Conservation (phyloP, 352 stramenopile genomes). For the Phytopythium aichiense region DNA sequence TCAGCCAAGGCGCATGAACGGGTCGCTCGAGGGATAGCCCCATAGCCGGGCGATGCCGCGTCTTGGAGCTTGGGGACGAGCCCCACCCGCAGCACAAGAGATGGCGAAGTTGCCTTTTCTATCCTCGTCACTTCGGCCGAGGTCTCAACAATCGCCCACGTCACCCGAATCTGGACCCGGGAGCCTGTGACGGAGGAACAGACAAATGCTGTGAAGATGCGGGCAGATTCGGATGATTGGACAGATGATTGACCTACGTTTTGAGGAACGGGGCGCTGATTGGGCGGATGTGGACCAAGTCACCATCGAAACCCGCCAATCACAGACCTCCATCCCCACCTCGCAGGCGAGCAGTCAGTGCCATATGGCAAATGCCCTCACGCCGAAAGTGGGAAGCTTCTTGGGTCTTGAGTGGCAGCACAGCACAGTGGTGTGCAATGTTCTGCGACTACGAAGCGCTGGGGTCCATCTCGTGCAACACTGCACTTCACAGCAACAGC, state of each 20-base stretch:
- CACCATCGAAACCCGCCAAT: background rate
- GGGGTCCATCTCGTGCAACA: no score
- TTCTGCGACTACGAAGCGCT: no score
- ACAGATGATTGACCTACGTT: background rate
- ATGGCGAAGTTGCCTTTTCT: background rate
- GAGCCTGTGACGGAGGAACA: background rate
- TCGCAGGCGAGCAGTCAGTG: conserved; percentile 10
- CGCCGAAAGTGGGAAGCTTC: no score
- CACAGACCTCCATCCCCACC: conserved; percentile 12
- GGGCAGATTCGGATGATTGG: no score
- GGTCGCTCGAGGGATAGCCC: background rate
- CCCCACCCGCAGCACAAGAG: background rate
- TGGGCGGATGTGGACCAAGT: background rate
- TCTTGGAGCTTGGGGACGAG: background rate
- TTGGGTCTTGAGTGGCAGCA: no score
- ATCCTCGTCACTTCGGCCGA: background rate
- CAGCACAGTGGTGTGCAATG: no score
- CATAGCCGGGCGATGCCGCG: no score
- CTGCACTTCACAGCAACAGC: no score
- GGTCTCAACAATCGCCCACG: background rate
- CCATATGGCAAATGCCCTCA: no score
- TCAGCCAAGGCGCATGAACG: background rate
- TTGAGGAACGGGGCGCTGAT: background rate
- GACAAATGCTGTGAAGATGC: background rate
- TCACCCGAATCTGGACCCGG: background rate